Evolutionary conservation across 2,329 filamentous ascomycete genomes (phyloP).

Genomic region (Chaetothyriales sp.): DNA sequence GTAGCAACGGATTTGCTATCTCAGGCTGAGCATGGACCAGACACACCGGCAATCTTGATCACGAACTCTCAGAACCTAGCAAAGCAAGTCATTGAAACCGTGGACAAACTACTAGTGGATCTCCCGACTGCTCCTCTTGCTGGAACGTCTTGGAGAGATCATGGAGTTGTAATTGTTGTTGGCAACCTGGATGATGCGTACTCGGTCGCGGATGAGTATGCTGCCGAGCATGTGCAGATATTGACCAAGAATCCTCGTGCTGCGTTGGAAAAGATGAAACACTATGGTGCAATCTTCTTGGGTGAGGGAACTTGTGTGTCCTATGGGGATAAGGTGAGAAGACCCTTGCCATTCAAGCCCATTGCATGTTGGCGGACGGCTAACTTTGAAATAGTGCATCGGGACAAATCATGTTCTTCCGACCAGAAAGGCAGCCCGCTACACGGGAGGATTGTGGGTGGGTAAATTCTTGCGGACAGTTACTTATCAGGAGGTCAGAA

Average conservation of each 20-base stretch:
- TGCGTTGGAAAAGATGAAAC: conserved; percentile 38
- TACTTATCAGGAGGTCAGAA: conserved; percentile 41
- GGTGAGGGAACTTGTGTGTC: conserved; percentile 41
- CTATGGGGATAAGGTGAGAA: conserved; percentile 38
- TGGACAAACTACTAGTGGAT: conserved; percentile 28
- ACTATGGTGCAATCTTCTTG: conserved; percentile 39
- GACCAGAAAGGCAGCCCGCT: conserved; percentile 34
- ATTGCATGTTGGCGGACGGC: no score
- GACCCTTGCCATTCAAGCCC: background rate
- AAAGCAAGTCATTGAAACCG: conserved; percentile 24
- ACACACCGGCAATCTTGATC: conserved; percentile 38
- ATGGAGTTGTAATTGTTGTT: conserved; percentile 36
- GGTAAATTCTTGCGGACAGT: conserved; percentile 40
- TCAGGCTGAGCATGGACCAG: conserved; percentile 40
- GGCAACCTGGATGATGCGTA: conserved; percentile 32
- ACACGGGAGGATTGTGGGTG: conserved; percentile 42
- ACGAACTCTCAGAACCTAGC: conserved; percentile 33
- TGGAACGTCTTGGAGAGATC: conserved; percentile 31
- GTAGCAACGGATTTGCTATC: conserved; percentile 35
- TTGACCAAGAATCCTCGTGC: conserved; percentile 34
- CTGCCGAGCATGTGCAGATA: conserved; percentile 41
- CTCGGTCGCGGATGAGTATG: conserved; percentile 34
- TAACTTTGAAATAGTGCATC: conserved; percentile 29
- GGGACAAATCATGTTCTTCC: conserved; percentile 44
- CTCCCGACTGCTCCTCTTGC: conserved; percentile 34